A percentile compares a stretch with the other conserved stretches of the same genome.
Evolutionary conservation across 257 asterid genomes (phyloP).

Genomic region (Nicotiana knightiana): DNA sequence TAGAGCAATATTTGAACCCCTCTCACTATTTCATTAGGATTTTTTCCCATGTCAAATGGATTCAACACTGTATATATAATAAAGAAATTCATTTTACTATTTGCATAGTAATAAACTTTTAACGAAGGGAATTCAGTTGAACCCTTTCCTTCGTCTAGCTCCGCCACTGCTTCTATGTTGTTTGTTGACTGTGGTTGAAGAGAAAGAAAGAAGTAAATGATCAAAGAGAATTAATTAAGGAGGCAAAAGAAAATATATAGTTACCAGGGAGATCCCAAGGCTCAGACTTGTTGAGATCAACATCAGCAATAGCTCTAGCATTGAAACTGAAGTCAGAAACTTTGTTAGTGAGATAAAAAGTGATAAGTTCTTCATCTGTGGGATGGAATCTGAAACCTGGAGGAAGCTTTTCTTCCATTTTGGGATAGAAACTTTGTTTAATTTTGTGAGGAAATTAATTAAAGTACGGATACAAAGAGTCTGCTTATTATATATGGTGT

Average conservation of each 20-base stretch:
- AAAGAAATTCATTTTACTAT: no score
- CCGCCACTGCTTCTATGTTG: no score
- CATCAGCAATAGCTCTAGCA: constrained; percentile 2
- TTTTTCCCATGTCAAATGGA: no score
- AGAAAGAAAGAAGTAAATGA: neutral
- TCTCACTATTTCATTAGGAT: no score
- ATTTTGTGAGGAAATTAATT: neutral
- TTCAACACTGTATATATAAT: no score
- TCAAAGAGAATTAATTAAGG: neutral
- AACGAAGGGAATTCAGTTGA: no score
- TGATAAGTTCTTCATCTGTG: constrained; percentile 2
- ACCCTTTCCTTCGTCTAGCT: no score
- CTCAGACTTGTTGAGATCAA: neutral
- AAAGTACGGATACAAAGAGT: neutral
- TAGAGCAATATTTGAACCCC: no score
- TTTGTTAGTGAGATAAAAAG: neutral
- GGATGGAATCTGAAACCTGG: constrained; percentile 4
- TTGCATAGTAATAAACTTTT: no score
- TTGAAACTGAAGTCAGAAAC: neutral
- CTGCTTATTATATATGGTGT: constrained; percentile 2
- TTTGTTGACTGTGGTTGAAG: neutral
- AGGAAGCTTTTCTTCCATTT: constrained; percentile 9
- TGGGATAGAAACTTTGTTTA: no score
- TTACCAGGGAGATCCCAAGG: constrained; percentile 8
- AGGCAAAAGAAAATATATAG: neutral